phyloP scores from a whole-genome alignment of 257 asterid species.

The Capsicum pubescens region DNA sequence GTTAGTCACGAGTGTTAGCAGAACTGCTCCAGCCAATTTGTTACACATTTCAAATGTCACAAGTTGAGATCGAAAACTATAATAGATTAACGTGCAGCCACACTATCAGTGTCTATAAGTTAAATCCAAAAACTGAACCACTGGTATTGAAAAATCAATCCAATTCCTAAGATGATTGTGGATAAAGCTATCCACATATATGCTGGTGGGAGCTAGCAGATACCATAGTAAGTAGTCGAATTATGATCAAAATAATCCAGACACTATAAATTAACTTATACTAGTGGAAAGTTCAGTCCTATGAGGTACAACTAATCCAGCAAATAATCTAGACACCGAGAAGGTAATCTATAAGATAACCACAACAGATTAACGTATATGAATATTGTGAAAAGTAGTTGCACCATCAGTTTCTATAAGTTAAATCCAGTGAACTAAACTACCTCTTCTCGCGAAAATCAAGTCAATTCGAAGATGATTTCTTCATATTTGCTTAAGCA shows the following conservation, averaged over 20 bases:
- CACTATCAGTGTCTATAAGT: not conserved
- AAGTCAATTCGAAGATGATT: not conserved
- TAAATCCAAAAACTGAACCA: not conserved
- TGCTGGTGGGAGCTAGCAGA: not conserved
- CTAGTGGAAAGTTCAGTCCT: too few species aligned
- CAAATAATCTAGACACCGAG: too few species aligned
- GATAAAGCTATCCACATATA: not conserved
- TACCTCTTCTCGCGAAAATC: not conserved
- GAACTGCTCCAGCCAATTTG: slow-evolving; percentile 88
- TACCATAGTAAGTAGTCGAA: not conserved
- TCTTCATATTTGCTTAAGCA: too few species aligned
- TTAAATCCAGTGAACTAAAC: not conserved
- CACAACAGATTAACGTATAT: not conserved
- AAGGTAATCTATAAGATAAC: not conserved
- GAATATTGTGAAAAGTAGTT: not conserved
- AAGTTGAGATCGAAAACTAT: not conserved
- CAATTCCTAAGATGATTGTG: too few species aligned
- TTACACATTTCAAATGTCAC: slow-evolving; percentile 33
- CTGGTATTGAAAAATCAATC: not conserved
- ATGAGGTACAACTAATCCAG: too few species aligned
- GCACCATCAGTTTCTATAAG: not conserved
- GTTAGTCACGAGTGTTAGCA: slow-evolving; percentile 75
- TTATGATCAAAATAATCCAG: too few species aligned
- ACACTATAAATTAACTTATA: too few species aligned
- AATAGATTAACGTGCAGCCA: not conserved